A percentile compares a stretch with the other conserved stretches of the same genome.
These are phyloP conservation scores for Penicillium fimorum DNA, from an alignment of 495 filamentous ascomycete genomes.

Conservation along the genomic window DNA sequence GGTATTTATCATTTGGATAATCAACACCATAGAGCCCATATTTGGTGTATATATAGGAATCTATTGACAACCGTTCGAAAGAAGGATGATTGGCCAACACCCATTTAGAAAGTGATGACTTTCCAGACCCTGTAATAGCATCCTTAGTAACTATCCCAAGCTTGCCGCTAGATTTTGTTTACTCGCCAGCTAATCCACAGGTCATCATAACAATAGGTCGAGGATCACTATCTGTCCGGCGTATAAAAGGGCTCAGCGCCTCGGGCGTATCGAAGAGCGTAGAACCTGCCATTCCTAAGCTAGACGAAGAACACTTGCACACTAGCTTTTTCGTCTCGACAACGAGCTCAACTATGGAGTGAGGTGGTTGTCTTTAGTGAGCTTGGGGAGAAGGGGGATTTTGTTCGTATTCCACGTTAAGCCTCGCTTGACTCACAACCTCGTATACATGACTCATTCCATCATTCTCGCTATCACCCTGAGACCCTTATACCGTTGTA, in stretches of 20 bases:
- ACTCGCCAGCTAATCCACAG: slow-evolving; percentile 19
- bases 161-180: neutral
- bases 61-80: slow-evolving; percentile 50
- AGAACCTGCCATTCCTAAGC: neutral
- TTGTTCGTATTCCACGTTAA: too few species aligned
- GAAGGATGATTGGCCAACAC: slow-evolving; percentile 61
- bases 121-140: slow-evolving; percentile 14
- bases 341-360: neutral
- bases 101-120: slow-evolving; percentile 33
- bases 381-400: too few species aligned
- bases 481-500: too few species aligned
- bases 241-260: slow-evolving; percentile 7
- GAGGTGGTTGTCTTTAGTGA: too few species aligned
- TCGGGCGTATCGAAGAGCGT: slow-evolving; percentile 6
- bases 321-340: neutral
- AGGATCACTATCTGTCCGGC: slow-evolving; percentile 13
- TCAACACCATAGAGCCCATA: slow-evolving; percentile 37
- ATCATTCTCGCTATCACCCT: too few species aligned
- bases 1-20: slow-evolving; percentile 33
- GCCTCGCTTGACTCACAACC: too few species aligned
- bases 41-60: slow-evolving; percentile 29
- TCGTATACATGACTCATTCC: too few species aligned
- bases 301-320: neutral
- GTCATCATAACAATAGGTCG: slow-evolving; percentile 20
- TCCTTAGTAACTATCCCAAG: neutral